A percentile compares a stretch with the other conserved stretches of the same genome.
Evolutionary conservation across 345 rosid species (phyloP).

Genomic region (Atalantia buxifolia): DNA sequence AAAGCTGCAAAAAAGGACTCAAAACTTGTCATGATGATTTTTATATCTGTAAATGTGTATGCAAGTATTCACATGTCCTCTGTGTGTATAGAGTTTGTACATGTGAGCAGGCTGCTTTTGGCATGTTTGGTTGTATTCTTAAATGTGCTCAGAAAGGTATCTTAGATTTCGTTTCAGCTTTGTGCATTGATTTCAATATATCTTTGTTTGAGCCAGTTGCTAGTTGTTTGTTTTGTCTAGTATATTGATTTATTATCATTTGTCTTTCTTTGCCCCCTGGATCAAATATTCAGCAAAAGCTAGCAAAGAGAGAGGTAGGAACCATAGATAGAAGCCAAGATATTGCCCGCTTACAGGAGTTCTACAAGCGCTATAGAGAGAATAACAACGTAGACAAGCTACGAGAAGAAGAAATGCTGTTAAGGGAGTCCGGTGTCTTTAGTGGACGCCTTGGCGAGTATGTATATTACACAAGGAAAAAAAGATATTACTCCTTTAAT

Average conservation of each 20-base stretch:
- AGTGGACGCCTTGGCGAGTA: conserved; percentile 79
- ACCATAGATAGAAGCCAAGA: conserved; percentile 89
- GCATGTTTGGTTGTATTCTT: not conserved
- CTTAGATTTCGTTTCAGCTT: conserved; percentile 7
- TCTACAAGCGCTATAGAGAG: conserved; percentile 78
- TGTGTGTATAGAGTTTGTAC: not conserved
- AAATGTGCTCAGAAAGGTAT: not conserved
- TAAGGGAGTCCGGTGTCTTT: conserved; percentile 72
- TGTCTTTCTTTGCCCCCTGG: conserved; percentile 3
- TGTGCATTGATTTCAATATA: not conserved
- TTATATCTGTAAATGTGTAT: not conserved
- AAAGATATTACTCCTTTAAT: conserved; percentile 4
- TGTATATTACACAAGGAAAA: conserved; percentile 26
- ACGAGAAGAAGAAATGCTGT: conserved; percentile 73
- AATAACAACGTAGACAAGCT: conserved; percentile 70
- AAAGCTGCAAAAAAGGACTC: not conserved
- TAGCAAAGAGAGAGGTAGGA: conserved; percentile 88
- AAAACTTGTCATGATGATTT: not conserved
- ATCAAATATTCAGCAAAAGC: conserved; percentile 77
- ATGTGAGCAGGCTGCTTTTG: not conserved
- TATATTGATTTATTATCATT: not conserved
- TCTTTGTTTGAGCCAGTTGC: not conserved
- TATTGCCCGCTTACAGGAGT: conserved; percentile 72
- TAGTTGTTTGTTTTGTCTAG: not conserved
- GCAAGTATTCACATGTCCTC: not conserved